These are phyloP conservation scores for Raddia distichophylla DNA, from an alignment of 176 grass and related monocot species.

Conservation along the genomic window DNA sequence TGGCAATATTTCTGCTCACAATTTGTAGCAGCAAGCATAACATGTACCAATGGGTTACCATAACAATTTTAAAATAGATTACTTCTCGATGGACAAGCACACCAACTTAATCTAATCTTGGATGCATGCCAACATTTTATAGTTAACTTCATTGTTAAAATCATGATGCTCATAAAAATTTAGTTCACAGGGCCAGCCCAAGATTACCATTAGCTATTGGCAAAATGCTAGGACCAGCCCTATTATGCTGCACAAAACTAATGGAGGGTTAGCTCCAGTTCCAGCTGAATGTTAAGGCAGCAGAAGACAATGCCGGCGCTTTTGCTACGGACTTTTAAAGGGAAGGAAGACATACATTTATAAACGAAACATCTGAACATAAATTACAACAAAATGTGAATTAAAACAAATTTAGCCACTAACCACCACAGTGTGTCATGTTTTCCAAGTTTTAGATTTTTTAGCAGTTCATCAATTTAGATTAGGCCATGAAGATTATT, in stretches of 20 bases:
- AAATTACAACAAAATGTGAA: too few relatives aligned
- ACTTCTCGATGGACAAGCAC: neutral
- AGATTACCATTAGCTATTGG: neutral
- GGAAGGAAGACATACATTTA: too few relatives aligned
- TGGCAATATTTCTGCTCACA: slow-evolving; percentile 54
- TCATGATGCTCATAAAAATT: neutral
- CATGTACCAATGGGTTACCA: slow-evolving; percentile 40
- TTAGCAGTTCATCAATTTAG: too few relatives aligned
- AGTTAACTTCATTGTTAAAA: neutral
- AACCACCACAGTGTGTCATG: too few relatives aligned
- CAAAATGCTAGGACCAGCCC: neutral
- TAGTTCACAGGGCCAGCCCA: neutral
- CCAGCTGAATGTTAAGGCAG: neutral
- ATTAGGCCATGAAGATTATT: too few relatives aligned
- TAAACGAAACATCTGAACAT: too few relatives aligned
- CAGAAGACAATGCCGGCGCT: neutral
- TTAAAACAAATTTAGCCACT: too few relatives aligned
- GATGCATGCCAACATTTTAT: neutral
- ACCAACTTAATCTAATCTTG: neutral
- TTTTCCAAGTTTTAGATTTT: too few relatives aligned
- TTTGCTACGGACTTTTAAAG: too few relatives aligned
- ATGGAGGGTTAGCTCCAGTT: neutral
- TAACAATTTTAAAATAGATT: neutral
- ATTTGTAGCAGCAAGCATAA: slow-evolving; percentile 40
- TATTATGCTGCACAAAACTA: neutral